Evolutionary conservation across 1,139 yeast genomes (phyloP).

Genomic region (Kodamaea anthophila): DNA sequence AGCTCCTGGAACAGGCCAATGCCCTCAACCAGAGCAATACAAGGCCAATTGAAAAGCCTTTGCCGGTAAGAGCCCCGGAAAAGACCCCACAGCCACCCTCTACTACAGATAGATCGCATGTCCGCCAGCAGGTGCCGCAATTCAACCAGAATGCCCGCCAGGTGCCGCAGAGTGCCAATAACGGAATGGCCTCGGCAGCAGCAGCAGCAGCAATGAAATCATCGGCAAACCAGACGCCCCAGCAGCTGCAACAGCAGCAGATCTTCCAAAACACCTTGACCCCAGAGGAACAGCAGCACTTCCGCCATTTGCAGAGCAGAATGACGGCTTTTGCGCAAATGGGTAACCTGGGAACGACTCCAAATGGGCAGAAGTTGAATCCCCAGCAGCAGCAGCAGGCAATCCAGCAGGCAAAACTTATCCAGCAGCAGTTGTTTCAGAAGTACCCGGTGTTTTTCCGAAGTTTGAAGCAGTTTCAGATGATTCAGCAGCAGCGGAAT

Average conservation of each 20-base stretch:
- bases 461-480: constrained; percentile 36
- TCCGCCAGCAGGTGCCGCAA: constrained; percentile 7
- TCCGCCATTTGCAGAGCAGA: constrained; percentile 37
- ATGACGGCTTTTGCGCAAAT: constrained; percentile 39
- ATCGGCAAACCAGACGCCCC: constrained; percentile 14
- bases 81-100: constrained; percentile 1
- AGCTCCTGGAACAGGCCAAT: constrained; percentile 26
- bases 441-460: constrained; percentile 43
- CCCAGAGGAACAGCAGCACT: constrained; percentile 41
- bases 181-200: constrained; percentile 5
- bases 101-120: neutral
- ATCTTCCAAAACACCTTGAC: constrained; percentile 37
- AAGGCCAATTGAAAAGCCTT: constrained; percentile 11
- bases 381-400: constrained; percentile 45
- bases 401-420: constrained; percentile 36
- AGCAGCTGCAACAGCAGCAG: constrained; percentile 44
- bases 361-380: constrained; percentile 37
- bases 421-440: constrained; percentile 40
- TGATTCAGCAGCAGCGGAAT: constrained; percentile 36
- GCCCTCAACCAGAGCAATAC: constrained; percentile 13
- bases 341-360: constrained; percentile 43
- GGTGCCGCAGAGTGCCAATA: constrained; percentile 1
- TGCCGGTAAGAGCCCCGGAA: neutral
- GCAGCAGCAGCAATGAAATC: constrained; percentile 4
- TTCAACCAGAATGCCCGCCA: neutral